phyloP scores from a whole-genome alignment of 257 asterid genomes.

The Solanum ossicruentum region DNA sequence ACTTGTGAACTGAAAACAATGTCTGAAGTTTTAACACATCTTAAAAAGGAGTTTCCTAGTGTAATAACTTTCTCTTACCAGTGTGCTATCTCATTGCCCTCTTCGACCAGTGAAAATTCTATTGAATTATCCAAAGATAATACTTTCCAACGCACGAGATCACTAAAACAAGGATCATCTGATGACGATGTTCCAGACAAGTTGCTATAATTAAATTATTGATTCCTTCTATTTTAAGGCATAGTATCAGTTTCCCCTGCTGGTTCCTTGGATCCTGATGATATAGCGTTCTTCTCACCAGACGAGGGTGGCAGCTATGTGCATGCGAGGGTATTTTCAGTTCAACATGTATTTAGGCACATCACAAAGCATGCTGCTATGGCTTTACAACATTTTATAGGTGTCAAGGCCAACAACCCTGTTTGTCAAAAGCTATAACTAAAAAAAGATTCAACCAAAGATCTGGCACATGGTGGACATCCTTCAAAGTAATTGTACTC shows the following conservation, averaged over 20 bases:
- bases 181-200: slow-evolving; percentile 38
- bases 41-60: slow-evolving; percentile 60
- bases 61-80: slow-evolving; percentile 60
- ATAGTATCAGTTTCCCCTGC: slow-evolving; percentile 77
- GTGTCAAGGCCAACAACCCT: slow-evolving; percentile 50
- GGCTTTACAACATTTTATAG: slow-evolving; percentile 74
- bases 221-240: slow-evolving; percentile 68
- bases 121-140: slow-evolving; percentile 44
- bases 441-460: too few relatives aligned
- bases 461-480: too few relatives aligned
- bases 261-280: slow-evolving; percentile 78
- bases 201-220: slow-evolving; percentile 74
- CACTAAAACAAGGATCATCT: slow-evolving; percentile 45
- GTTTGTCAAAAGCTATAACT: too few relatives aligned
- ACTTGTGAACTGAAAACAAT: slow-evolving; percentile 39
- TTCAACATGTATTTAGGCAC: slow-evolving; percentile 57
- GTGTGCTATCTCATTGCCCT: slow-evolving; percentile 59
- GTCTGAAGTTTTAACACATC: slow-evolving; percentile 44
- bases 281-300: slow-evolving; percentile 83
- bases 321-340: slow-evolving; percentile 67
- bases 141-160: slow-evolving; percentile 36
- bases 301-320: slow-evolving; percentile 94
- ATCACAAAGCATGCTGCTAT: slow-evolving; percentile 82
- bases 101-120: slow-evolving; percentile 35
- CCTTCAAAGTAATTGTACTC: too few relatives aligned